Evolutionary conservation across 371 early-diverging fungal species (phyloP).

Genomic region (Actinomortierella ambigua): DNA sequence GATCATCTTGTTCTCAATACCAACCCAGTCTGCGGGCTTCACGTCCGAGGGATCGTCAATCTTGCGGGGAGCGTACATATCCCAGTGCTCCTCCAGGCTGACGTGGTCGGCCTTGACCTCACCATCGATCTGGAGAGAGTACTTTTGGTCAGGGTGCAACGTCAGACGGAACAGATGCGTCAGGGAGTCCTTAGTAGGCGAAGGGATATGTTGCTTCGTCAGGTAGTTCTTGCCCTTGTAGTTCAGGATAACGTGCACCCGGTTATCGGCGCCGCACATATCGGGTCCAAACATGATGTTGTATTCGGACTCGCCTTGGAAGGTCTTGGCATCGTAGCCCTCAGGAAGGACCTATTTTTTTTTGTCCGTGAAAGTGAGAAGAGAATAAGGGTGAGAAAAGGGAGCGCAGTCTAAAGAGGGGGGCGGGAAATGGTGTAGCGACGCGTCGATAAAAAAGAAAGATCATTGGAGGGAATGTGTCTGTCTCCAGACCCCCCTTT

Average conservation of each 20-base stretch:
- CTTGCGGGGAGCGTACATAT: slow-evolving; percentile 78
- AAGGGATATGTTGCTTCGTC: slow-evolving; percentile 64
- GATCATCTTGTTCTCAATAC: slow-evolving; percentile 84
- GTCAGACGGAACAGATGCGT: slow-evolving; percentile 92
- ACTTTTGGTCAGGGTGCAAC: slow-evolving; percentile 88
- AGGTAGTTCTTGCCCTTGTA: slow-evolving; percentile 93
- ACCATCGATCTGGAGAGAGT: slow-evolving; percentile 81
- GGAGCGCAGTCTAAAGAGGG: slow-evolving; percentile 4
- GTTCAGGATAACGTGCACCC: slow-evolving; percentile 94
- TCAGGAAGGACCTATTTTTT: slow-evolving; percentile 62
- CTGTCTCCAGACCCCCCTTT: no score
- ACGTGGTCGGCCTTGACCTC: slow-evolving; percentile 57
- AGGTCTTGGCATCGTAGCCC: slow-evolving; percentile 70
- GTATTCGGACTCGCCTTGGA: slow-evolving; percentile 91
- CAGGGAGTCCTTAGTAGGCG: slow-evolving; percentile 70
- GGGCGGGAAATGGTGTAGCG: no score
- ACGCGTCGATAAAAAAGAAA: no score
- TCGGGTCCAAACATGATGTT: slow-evolving; percentile 97
- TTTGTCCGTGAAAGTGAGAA: background rate
- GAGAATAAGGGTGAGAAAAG: background rate
- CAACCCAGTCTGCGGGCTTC: slow-evolving; percentile 96
- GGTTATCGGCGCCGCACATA: slow-evolving; percentile 90
- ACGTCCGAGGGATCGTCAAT: slow-evolving; percentile 87
- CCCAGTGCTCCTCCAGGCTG: slow-evolving; percentile 85
- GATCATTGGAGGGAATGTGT: no score